A percentile compares a stretch with the other conserved stretches of the same genome.
Conservation (phyloP, 371 early-diverging fungal species). For the Basidiobolus meristosporus region DNA sequence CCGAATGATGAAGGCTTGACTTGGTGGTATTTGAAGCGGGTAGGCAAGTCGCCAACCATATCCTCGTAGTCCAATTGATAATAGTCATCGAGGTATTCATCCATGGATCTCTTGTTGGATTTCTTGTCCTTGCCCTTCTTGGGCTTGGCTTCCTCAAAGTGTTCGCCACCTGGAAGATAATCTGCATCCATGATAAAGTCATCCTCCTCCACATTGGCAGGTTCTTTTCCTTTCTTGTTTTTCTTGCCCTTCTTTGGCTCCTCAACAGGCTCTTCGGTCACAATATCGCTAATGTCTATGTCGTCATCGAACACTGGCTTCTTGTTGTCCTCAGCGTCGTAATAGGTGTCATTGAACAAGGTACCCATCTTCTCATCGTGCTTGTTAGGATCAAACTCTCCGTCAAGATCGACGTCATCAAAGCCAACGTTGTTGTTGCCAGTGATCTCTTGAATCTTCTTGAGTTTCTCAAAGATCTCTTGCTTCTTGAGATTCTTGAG, state of each 20-base stretch:
- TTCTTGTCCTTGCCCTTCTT: constrained; percentile 14
- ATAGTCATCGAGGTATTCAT: constrained; percentile 66
- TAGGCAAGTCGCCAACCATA: constrained; percentile 66
- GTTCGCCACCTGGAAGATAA: constrained; percentile 52
- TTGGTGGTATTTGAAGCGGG: constrained; percentile 77
- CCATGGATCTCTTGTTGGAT: constrained; percentile 18
- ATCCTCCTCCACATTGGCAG: constrained; percentile 8
- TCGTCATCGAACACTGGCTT: constrained; percentile 82
- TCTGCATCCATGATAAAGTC: constrained; percentile 72
- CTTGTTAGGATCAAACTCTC: constrained; percentile 72
- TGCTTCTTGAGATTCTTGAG: constrained; percentile 74
- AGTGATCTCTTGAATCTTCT: constrained; percentile 66
- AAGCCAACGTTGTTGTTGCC: constrained; percentile 52
- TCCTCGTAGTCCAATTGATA: constrained; percentile 89
- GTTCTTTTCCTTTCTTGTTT: constrained; percentile 8
- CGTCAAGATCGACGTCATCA: constrained; percentile 65
- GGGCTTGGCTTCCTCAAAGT: too few relatives aligned
- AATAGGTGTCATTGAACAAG: constrained; percentile 58
- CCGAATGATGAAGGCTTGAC: constrained; percentile 58
- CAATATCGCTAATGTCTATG: constrained; percentile 41
- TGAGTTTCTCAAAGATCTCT: constrained; percentile 55
- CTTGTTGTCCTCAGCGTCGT: constrained; percentile 21
- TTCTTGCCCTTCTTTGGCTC: constrained; percentile 10
- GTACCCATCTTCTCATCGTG: constrained; percentile 66
- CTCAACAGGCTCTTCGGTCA: constrained; percentile 10